A percentile compares a stretch with the other conserved stretches of the same genome.
Conservation (phyloP, 2,329 filamentous ascomycete genomes). For the Nemania sp. region DNA sequence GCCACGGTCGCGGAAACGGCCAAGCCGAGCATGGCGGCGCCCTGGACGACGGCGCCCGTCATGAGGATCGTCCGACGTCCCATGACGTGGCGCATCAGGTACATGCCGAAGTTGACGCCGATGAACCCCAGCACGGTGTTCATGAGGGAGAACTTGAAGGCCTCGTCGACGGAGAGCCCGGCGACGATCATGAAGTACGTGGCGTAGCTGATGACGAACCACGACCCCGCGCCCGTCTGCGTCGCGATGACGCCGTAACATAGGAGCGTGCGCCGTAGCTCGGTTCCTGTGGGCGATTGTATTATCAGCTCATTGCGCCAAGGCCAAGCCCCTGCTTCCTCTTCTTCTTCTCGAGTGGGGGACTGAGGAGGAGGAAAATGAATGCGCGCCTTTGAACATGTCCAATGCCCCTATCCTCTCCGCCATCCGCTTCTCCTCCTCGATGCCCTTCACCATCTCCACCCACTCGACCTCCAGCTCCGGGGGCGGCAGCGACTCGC, state of each 20-base stretch:
- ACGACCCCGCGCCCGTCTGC: constrained; percentile 50
- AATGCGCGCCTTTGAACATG: constrained; percentile 42
- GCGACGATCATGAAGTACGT: constrained; percentile 54
- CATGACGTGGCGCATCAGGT: constrained; percentile 51
- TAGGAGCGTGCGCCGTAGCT: constrained; percentile 54
- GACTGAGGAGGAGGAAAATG: too few species aligned
- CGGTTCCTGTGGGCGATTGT: constrained; percentile 43
- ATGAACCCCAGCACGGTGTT: constrained; percentile 54
- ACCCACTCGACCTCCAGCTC: constrained; percentile 47
- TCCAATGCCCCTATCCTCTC: constrained; percentile 42
- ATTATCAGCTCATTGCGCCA: not conserved
- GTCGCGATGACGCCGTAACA: constrained; percentile 53
- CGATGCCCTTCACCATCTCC: constrained; percentile 46
- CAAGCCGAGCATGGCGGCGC: constrained; percentile 50
- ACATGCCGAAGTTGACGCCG: constrained; percentile 54
- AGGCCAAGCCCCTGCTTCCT: too few species aligned
- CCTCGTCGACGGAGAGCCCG: constrained; percentile 46
- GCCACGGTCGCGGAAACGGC: constrained; percentile 41
- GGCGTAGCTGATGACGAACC: constrained; percentile 56
- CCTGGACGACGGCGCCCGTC: constrained; percentile 49
- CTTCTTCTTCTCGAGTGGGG: not conserved
- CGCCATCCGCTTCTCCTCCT: constrained; percentile 44
- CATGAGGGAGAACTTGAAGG: constrained; percentile 56
- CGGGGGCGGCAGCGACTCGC: constrained; percentile 37
- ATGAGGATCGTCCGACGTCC: constrained; percentile 54